Percentiles rank a stretch among this genome's conserved stretches.
Evolutionary conservation across 306 rosid genomes (phyloP).

Genomic region (Malus sylvestris): DNA sequence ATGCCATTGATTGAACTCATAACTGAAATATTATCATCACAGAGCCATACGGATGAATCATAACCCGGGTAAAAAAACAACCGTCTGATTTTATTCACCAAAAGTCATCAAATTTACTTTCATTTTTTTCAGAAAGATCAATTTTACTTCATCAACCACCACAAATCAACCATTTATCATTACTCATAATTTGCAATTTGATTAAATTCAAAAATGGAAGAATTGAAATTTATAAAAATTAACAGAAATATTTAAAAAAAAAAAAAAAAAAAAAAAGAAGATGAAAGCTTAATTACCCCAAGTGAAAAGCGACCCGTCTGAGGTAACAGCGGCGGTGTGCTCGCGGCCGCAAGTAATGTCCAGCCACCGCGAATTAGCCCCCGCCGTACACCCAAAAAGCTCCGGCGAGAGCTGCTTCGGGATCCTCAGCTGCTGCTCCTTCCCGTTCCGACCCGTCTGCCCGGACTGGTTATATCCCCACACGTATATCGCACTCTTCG

Average conservation of each 20-base stretch:
- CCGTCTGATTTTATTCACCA: not conserved
- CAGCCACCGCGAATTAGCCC: constrained; percentile 64
- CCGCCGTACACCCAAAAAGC: constrained; percentile 75
- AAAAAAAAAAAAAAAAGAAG: accelerated
- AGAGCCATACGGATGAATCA: no score
- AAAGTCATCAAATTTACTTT: no score
- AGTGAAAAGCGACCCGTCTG: constrained; percentile 79
- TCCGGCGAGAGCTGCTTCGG: constrained; percentile 73
- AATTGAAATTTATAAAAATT: not conserved
- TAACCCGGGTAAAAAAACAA: no score
- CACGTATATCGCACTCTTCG: constrained; percentile 81
- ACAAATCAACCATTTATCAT: no score
- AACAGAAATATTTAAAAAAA: not conserved
- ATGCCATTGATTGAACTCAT: not conserved
- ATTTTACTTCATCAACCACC: no score
- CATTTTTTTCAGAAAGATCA: no score
- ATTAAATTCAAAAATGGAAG: not conserved
- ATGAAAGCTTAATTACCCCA: constrained; percentile 50
- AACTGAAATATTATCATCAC: not conserved
- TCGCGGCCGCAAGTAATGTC: constrained; percentile 94
- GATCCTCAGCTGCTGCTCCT: constrained; percentile 66
- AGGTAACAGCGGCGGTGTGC: constrained; percentile 86
- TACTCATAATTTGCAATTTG: not conserved
- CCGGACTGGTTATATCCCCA: constrained; percentile 98
- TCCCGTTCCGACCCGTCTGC: constrained; percentile 77